Evolutionary conservation across 2,329 filamentous ascomycete species (phyloP).

Genomic region (Fusarium sp.): DNA sequence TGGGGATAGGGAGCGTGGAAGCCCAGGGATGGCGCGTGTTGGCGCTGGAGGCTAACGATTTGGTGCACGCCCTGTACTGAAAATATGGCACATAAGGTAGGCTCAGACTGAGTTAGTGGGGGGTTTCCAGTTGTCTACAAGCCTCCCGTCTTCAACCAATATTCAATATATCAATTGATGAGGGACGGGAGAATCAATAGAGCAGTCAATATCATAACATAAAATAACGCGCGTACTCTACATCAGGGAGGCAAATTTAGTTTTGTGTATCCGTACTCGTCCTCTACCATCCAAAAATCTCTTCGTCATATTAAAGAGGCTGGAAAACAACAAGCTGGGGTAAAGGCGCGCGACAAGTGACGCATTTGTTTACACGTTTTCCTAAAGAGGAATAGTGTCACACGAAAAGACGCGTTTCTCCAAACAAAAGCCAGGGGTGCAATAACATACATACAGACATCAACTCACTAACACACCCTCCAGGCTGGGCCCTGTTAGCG

Average conservation of each 20-base stretch:
- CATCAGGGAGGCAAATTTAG: constrained; percentile 8
- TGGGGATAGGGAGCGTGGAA: background rate
- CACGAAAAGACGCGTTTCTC: constrained; percentile 48
- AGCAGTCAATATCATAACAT: background rate
- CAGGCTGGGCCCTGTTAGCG: constrained; percentile 12
- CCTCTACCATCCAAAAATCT: background rate
- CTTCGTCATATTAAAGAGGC: constrained; percentile 20
- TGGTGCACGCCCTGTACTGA: constrained; percentile 17
- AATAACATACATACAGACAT: constrained; percentile 5
- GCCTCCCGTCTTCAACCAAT: background rate
- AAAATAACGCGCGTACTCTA: constrained; percentile 1
- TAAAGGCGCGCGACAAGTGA: constrained; percentile 40
- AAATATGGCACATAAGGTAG: background rate
- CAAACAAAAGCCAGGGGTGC: constrained; percentile 32
- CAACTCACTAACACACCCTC: constrained; percentile 20
- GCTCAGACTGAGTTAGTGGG: constrained; percentile 2
- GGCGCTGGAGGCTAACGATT: constrained; percentile 26
- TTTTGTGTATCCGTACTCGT: background rate
- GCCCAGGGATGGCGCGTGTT: constrained; percentile 38
- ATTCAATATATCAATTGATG: constrained; percentile 3
- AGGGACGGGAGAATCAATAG: background rate
- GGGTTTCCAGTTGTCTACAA: constrained; percentile 15
- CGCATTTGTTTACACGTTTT: constrained; percentile 52
- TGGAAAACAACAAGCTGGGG: constrained; percentile 29
- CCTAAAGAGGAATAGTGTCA: constrained; percentile 41